A percentile compares a stretch with the other conserved stretches of the same genome.
phyloP scores from a whole-genome alignment of 306 rosid species.

The Begonia peltatifolia region DNA sequence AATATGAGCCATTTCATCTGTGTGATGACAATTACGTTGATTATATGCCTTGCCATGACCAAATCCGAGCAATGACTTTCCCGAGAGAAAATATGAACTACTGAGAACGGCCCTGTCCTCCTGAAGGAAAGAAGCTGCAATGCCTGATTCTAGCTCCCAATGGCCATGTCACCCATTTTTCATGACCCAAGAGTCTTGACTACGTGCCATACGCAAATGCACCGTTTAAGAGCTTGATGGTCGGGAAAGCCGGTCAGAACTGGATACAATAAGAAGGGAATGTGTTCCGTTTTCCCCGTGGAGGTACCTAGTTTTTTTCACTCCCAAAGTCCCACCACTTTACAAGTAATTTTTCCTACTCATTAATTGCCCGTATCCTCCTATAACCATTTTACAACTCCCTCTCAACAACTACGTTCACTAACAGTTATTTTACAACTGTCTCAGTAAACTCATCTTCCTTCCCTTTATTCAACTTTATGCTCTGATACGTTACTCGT shows the following conservation, averaged over 20 bases:
- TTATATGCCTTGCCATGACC: slow-evolving; percentile 98
- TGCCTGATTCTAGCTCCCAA: slow-evolving; percentile 90
- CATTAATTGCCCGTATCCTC: too few relatives aligned
- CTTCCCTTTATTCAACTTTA: too few relatives aligned
- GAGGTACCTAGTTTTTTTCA: slow-evolving; percentile 93
- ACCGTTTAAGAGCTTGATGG: slow-evolving; percentile 70
- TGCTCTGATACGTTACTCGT: too few relatives aligned
- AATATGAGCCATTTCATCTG: slow-evolving; percentile 44
- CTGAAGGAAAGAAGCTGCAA: slow-evolving; percentile 57
- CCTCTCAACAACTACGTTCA: too few relatives aligned
- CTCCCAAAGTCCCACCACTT: too few relatives aligned
- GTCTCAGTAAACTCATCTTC: too few relatives aligned
- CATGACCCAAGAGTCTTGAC: slow-evolving; percentile 93
- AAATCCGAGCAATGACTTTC: slow-evolving; percentile 86
- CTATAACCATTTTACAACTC: too few relatives aligned
- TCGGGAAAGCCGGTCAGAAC: slow-evolving; percentile 89
- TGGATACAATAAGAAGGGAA: slow-evolving; percentile 88
- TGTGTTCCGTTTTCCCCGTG: slow-evolving; percentile 93
- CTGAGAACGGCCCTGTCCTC: slow-evolving; percentile 94
- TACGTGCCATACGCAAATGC: slow-evolving; percentile 77
- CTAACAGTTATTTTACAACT: too few relatives aligned
- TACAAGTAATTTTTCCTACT: too few relatives aligned
- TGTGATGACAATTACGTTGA: slow-evolving; percentile 50
- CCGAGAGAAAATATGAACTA: slow-evolving; percentile 93
- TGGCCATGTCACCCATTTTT: slow-evolving; percentile 70